Evolutionary conservation across 139 green algal species (phyloP), one percentile per base, ranked within the genome.

Genomic region (Chlamydomonas applanata): DNA sequence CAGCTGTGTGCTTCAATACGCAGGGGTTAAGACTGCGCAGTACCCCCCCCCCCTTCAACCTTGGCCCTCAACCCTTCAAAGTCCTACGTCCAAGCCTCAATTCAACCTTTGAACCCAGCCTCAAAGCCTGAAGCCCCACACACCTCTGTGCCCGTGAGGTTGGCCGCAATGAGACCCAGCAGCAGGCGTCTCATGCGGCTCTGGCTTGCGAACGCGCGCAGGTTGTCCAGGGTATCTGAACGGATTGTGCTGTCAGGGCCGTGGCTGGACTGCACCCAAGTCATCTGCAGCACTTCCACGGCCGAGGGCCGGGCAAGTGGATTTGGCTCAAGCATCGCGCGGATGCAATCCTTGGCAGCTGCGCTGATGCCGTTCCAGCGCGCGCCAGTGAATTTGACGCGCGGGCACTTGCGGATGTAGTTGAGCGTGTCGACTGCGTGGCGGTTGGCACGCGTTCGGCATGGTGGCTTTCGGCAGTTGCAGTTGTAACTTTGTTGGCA

Each of bases 171-270:
- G 22, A 86, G 77, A 33, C 84, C 84, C 72, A 89, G 72, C 71
- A 89, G 53, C 46, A 89, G 74, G 25, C 84, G 78, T 24, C 84
- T 71, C 67, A 83, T 84, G 62, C 80, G 79, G 34, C 25, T 69
- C 36, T 84, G 79, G 70, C 78, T 81, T 53, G 80, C 80, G 74
- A 89, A 89, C 40, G 73, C 61, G 73, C 77, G 78, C 75, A 89
- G 78, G 73, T 83, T 72, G 14, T 78, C 36, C 29, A 89, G 53
- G 34, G 79, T 85, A 63, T 74, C 53, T 1, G 70, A 29, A 1
- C 59, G 24, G 49, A 89, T 83, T 32, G 77, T 46, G 19, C 49
- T 75, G 32, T 79, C 56, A 5, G 79, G 77, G 17, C 68, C 78
- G 46, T 74, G 34, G 14, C 11, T 59, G 59, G 44, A 53, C 2